Conservation (phyloP, 192 early-diverging fungal genomes). For the Powellomyces hirtus region DNA sequence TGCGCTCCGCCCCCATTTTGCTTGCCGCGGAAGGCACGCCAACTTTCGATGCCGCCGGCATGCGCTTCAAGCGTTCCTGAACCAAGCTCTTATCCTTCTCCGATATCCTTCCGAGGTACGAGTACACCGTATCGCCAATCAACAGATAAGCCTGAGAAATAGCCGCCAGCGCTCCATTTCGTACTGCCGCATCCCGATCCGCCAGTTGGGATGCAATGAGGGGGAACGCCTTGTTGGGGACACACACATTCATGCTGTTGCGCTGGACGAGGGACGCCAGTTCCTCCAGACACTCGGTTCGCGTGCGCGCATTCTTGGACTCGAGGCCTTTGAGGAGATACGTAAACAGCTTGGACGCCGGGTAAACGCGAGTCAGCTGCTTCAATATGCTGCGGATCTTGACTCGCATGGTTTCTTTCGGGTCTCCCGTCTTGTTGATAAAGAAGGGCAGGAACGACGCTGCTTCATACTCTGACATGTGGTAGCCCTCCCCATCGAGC, state of each 20-base stretch:
- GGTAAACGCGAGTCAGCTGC: conserved; percentile 69
- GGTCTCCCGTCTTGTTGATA: conserved; percentile 74
- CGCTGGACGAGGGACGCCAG: conserved; percentile 70
- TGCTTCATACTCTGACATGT: conserved; percentile 81
- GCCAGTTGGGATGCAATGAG: conserved; percentile 70
- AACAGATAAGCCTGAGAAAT: conserved; percentile 73
- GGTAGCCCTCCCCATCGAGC: conserved; percentile 60
- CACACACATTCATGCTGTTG: conserved; percentile 61
- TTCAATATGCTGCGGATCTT: conserved; percentile 73
- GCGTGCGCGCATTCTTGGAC: conserved; percentile 74
- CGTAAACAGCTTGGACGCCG: conserved; percentile 73
- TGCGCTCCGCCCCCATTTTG: neutral
- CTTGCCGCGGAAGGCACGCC: neutral
- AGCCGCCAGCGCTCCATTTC: conserved; percentile 72
- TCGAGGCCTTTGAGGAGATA: conserved; percentile 70
- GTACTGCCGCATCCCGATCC: conserved; percentile 79
- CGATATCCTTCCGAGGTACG: conserved; percentile 63
- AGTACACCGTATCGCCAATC: conserved; percentile 73
- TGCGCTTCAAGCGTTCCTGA: conserved; percentile 71
- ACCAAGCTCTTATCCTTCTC: conserved; percentile 83
- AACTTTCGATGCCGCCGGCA: conserved; percentile 19
- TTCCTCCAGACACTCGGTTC: conserved; percentile 82
- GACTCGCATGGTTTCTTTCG: conserved; percentile 76
- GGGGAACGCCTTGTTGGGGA: conserved; percentile 67
- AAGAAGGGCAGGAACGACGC: conserved; percentile 72